Base-by-base conservation (phyloP, 192 early-diverging fungal species). In the Entomortierella lignicola region DNA sequence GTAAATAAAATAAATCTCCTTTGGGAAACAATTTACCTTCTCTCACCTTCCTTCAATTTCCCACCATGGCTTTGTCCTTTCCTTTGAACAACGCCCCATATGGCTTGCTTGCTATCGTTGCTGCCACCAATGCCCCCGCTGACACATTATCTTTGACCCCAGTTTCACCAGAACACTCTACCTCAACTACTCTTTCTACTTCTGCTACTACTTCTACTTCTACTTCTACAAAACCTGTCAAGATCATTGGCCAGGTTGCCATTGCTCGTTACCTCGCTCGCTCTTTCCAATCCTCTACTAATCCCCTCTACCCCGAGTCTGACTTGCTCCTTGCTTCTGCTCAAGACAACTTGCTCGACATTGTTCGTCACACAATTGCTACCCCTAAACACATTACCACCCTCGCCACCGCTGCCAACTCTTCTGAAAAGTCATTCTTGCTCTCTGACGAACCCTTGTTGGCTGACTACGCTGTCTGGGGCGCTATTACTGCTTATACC, bases 391-490 rank as follows among this genome's bases (percentile, higher is more conserved):
- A 79, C 41, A 69, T 79, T 58, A 69, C 75, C 6, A 70, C 75
- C 42, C 75, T 79, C 63, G 75, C 75, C 44, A 65, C 75, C 27
- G 75, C 68, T 29, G 67, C 68, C 62, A 69, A 79, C 57, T 26
- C 55, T 21, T 23, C 63, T 2, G 64, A 67, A 5, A 52, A 52
- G 6, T 25, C 75, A 10, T 83, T 80, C 63, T 54, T 83, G 43
- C 52, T 72, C 30, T 44, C 63, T 29, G 34, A 68, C 13, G 58
- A 83, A 48, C 82, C 75, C 29, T 50, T 61, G 21, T 58, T 83
- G 30, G 65, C 69, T 18, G 82, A 83, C 65, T 80, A 72, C 42
- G 82, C 82, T 2, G 61, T 80, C 59, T 83, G 82, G 82, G 73
- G 74, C 34, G 55, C 70, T 17, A 75, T 83, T 47, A 77, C 69